Base-by-base conservation (phyloP, 2,329 filamentous ascomycete genomes). In the Neonectria magnoliae region DNA sequence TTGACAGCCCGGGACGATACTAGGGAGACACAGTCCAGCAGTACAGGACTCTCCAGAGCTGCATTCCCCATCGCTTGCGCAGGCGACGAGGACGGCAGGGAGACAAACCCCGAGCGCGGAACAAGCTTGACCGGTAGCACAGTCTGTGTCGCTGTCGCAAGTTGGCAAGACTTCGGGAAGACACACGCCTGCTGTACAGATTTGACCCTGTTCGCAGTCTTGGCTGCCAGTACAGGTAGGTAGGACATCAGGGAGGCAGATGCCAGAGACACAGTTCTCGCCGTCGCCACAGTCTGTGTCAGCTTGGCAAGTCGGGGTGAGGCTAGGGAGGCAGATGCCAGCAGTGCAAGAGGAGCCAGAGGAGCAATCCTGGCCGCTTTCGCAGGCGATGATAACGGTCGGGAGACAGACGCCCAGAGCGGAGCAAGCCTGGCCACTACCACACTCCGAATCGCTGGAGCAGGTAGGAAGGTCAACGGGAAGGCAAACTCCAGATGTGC, bases 31-130 rank as follows among this genome's bases (percentile, higher is more conserved):
- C 6, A 41, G 14, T 5, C 45, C 38, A 33, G 54, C 14, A 2
- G 36, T 27, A 31, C 56, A 58, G 36, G 20, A 16, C 8, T 58
- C 16, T 13, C 44, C 44, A 10, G 11, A 13, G 27, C 16, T 31
- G 9, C 56, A 58, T 7, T 13, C 29, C 3, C n/a, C 16, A 11
- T 58, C 33, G 20, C 3, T 41, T 14, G 8, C 8, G 5, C 56
- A 58, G 3, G n/a, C 2, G 6, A 27, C 47, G n/a, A 63, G 31
- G 48, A 22, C 6, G 3, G 5, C 5, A 4, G 60, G 60, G 7
- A 63, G 48, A 38, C 60, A 63, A 41, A 63, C 29, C 4, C 56
- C 56, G 5, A 55, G 36, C 6, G 16, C 36, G n/a, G 48, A 51
- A 13, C 48, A 51, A 1, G 27, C 16, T 20, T 33, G 16, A 1